phyloP scores from a whole-genome alignment of 2,329 filamentous ascomycete genomes.

The Penicillium sp. region DNA sequence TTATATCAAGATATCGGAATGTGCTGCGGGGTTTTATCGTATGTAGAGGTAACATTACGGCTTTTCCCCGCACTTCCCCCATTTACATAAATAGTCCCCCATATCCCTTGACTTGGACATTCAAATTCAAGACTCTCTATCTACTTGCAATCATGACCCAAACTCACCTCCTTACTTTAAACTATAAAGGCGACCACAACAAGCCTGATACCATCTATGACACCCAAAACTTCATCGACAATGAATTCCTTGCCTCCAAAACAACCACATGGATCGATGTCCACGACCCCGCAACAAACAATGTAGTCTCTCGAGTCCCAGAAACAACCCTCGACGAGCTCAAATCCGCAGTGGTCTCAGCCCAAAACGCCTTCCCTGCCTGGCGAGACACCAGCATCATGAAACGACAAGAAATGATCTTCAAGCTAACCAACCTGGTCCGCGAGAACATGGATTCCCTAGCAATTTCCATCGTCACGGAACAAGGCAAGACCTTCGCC shows the following conservation, averaged over 20 bases:
- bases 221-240: conserved; percentile 3
- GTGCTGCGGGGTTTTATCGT: background rate
- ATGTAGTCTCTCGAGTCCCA: conserved; percentile 57
- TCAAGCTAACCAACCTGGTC: conserved; percentile 61
- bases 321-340: conserved; percentile 61
- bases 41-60: background rate
- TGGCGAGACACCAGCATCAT: conserved; percentile 60
- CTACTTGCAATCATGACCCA: background rate
- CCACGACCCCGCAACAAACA: conserved; percentile 4
- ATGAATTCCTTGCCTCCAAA: background rate
- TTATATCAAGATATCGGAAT: background rate
- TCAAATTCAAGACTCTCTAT: background rate
- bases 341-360: conserved; percentile 57
- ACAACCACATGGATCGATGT: background rate
- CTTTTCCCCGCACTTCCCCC: conserved; percentile 1
- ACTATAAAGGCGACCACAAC: conserved; percentile 1
- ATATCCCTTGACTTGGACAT: background rate
- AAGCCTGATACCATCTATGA: background rate
- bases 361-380: conserved; percentile 58
- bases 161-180: background rate
- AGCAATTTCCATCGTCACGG: conserved; percentile 61
- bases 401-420: conserved; percentile 60
- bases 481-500: conserved; percentile 65
- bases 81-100: background rate
- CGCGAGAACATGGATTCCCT: conserved; percentile 62